These are phyloP conservation scores for Scopulariopsis brevicaulis DNA, from an alignment of 2,329 filamentous ascomycete genomes.

Conservation along the genomic window DNA sequence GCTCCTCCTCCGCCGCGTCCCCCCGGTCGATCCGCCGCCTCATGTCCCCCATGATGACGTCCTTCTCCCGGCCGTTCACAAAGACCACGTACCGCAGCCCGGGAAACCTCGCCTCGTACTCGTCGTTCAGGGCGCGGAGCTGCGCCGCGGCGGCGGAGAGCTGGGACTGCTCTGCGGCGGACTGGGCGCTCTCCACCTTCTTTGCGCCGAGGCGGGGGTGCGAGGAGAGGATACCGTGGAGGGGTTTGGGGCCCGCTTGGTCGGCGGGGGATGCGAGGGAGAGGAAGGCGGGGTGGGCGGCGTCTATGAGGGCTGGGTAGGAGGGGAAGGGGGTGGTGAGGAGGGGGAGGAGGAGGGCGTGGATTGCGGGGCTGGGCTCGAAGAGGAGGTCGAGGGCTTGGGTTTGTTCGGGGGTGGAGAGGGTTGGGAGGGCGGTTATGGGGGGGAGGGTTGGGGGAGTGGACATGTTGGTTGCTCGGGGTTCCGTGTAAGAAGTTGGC, in stretches of 20 bases:
- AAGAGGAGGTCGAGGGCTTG: constrained; percentile 67
- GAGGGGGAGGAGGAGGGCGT: constrained; percentile 57
- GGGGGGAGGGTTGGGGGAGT: constrained; percentile 34
- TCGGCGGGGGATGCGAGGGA: constrained; percentile 33
- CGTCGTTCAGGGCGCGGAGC: constrained; percentile 54
- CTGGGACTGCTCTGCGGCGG: constrained; percentile 70
- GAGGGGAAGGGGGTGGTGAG: constrained; percentile 50
- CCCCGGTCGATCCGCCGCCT: constrained; percentile 56
- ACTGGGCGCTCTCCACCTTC: constrained; percentile 72
- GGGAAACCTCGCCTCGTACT: constrained; percentile 74
- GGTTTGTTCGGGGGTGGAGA: constrained; percentile 42
- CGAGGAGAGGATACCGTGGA: constrained; percentile 65
- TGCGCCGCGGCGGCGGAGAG: constrained; percentile 47
- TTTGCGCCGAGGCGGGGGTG: constrained; percentile 78
- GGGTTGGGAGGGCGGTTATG: constrained; percentile 40
- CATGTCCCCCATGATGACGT: constrained; percentile 76
- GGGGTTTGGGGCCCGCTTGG: constrained; percentile 23
- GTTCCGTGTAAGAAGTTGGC: background rate
- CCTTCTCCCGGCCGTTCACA: constrained; percentile 68
- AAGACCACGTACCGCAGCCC: constrained; percentile 85
- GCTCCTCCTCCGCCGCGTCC: constrained; percentile 55
- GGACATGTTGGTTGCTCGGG: constrained; percentile 2
- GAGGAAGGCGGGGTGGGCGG: constrained; percentile 51
- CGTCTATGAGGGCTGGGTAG: constrained; percentile 59
- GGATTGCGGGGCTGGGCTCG: constrained; percentile 67